A percentile compares a stretch with the other conserved stretches of the same genome.
phyloP scores from a whole-genome alignment of 1,284 basidiomycete species.

The Austroboletus olivaceoglutinosus region DNA sequence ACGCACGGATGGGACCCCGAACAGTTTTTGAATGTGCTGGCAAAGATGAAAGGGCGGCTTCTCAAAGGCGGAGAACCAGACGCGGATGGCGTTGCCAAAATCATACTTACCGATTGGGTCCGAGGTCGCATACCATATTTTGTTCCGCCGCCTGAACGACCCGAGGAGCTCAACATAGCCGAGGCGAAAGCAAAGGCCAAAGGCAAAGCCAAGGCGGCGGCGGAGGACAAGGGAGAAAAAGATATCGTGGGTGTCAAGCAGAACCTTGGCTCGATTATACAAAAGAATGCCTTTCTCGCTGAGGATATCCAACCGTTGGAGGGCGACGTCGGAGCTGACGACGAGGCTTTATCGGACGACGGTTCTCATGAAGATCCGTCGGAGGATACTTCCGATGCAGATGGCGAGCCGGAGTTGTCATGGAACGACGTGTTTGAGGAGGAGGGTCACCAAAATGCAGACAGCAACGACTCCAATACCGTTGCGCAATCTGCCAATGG shows the following conservation, averaged over 20 bases:
- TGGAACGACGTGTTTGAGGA: slow-evolving; percentile 70
- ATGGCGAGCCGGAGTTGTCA: slow-evolving; percentile 47
- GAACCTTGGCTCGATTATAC: slow-evolving; percentile 73
- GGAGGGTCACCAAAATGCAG: slow-evolving; percentile 21
- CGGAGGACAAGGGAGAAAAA: slow-evolving; percentile 31
- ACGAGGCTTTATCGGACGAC: slow-evolving; percentile 26
- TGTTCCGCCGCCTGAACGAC: slow-evolving; percentile 73
- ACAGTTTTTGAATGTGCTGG: slow-evolving; percentile 82
- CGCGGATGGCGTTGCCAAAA: slow-evolving; percentile 89
- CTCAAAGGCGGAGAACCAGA: slow-evolving; percentile 96
- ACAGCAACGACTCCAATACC: slow-evolving; percentile 32
- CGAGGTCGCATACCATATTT: slow-evolving; percentile 93
- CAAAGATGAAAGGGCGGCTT: slow-evolving; percentile 88
- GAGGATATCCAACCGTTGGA: slow-evolving; percentile 69
- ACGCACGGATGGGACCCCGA: slow-evolving; percentile 67
- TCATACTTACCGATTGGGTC: slow-evolving; percentile 97
- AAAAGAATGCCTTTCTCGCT: slow-evolving; percentile 79
- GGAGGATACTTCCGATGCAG: slow-evolving; percentile 35
- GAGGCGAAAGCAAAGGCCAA: slow-evolving; percentile 55
- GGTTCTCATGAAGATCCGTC: slow-evolving; percentile 32
- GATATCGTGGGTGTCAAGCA: slow-evolving; percentile 63
- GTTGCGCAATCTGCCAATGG: slow-evolving; percentile 27
- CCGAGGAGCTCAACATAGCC: slow-evolving; percentile 62
- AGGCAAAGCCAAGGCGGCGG: slow-evolving; percentile 35
- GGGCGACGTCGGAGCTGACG: slow-evolving; percentile 38